Base-by-base conservation (phyloP, 345 rosid species). In the Moringa oleifera region DNA sequence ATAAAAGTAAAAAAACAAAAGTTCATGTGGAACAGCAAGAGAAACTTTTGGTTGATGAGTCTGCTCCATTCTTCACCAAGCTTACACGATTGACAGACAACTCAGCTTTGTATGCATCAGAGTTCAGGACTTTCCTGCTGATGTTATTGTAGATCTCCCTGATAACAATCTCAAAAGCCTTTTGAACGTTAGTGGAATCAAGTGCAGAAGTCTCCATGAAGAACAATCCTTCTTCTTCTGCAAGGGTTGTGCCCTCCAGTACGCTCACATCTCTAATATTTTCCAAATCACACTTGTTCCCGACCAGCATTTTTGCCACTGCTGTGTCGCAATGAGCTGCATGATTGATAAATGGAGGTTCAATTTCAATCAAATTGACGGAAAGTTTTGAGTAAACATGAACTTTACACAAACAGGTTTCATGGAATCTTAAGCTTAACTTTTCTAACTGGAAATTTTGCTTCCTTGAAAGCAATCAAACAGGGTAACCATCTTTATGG, bases 131-230 rank as follows among this genome's bases (percentile, higher is more conserved):
- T 65, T 88, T 88, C 61, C 84, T 62, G 77, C 97, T 81, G 37
- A 85, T 60, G 36, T 86, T 88, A 76, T 69, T 76, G 80, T 85
- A 90, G 54, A 93, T 90, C 79, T 88, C 91, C 2, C 86, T 74
- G 75, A 93, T 80, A 13, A 93, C 96, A 59, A 87, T 71, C 88
- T 93, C 96, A 52, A 93, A 93, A 19, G 98, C 92, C 16, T 90
- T 69, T 78, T 86, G 78, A 19, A 90, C 97, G n/a, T 93, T 93
- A 0, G 94, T 86, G 23, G 96, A 68, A 57, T 90, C 86, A 19
- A 93, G 84, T 6, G 98, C 97, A 0, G 98, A 93, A 55, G 98
- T 93, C 74, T 93, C 98, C 91, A 90, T 87, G 77, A 93, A 93
- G 82, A 88, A 89, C 53, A 93, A 47, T 0, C 84, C 90, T 77